Conservation (phyloP, 306 rosid species). For the Fragaria iinumae region DNA sequence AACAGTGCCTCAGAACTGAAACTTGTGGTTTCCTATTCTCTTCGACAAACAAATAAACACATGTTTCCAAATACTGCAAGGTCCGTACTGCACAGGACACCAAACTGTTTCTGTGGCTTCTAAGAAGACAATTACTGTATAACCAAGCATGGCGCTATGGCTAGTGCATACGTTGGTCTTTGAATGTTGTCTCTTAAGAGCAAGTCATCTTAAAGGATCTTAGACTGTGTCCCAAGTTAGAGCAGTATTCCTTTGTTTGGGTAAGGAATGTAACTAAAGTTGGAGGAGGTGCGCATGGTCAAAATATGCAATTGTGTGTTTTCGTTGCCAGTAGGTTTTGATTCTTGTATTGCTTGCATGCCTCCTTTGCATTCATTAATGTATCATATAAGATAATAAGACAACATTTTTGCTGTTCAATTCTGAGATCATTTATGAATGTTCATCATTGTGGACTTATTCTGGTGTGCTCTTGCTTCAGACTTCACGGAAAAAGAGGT, state of each 20-base stretch:
- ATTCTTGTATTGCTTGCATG: neutral
- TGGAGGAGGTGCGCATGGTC: neutral
- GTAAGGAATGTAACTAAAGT: neutral
- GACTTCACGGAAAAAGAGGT: slow-evolving; percentile 82
- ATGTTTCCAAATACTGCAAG: neutral
- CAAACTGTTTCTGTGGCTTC: neutral
- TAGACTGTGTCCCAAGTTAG: neutral
- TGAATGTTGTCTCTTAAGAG: neutral
- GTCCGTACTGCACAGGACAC: neutral
- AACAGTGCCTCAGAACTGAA: neutral
- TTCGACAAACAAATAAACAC: neutral
- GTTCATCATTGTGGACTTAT: neutral
- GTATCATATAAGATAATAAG: neutral
- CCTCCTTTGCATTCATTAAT: neutral
- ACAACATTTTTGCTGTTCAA: neutral
- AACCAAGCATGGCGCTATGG: neutral
- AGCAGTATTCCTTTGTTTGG: neutral
- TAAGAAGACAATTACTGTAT: neutral
- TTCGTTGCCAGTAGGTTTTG: neutral
- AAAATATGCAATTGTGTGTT: neutral
- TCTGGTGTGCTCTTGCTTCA: slow-evolving; percentile 30
- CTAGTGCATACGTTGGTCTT: neutral
- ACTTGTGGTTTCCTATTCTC: neutral
- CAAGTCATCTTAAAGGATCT: neutral
- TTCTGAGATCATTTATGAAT: neutral